Evolutionary conservation across 352 stramenopile species (phyloP).

Genomic region (Pythium insidiosum): DNA sequence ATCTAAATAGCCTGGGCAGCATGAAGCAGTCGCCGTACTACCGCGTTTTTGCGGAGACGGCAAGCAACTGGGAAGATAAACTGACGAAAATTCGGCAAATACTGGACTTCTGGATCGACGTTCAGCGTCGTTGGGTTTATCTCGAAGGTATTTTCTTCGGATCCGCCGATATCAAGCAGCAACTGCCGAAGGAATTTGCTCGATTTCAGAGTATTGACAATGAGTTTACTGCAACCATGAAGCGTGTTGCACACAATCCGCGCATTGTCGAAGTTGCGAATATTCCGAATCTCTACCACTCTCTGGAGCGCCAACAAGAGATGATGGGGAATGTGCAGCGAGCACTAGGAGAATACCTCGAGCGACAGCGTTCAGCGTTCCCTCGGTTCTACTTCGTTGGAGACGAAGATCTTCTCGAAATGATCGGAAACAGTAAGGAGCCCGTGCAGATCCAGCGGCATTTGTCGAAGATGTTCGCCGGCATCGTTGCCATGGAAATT

Average conservation of each 20-base stretch:
- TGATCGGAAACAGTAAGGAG: constrained; percentile 99
- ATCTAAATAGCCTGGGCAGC: constrained; percentile 95
- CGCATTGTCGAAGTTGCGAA: constrained; percentile 93
- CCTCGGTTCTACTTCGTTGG: constrained; percentile 99
- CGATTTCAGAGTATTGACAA: constrained; percentile 98
- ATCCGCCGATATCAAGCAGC: constrained; percentile 97
- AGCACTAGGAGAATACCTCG: constrained; percentile 98
- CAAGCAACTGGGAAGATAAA: constrained; percentile 96
- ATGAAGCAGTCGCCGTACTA: constrained; percentile 99
- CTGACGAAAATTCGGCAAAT: constrained; percentile 95
- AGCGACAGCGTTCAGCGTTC: constrained; percentile 95
- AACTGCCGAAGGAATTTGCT: constrained; percentile 97
- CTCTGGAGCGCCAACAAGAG: constrained; percentile 92
- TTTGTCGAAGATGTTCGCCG: constrained; percentile 99
- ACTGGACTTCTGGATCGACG: constrained; percentile 99
- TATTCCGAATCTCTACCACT: constrained; percentile 88
- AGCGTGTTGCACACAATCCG: constrained; percentile 94
- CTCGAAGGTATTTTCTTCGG: constrained; percentile 99
- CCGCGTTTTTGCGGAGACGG: constrained; percentile 96
- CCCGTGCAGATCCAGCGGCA: constrained; percentile 96
- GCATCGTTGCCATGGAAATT: constrained; percentile 91
- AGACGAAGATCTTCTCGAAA: constrained; percentile 99
- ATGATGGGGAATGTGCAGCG: constrained; percentile 99
- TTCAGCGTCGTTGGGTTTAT: constrained; percentile 99
- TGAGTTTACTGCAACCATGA: constrained; percentile 98